Evolutionary conservation across 2,329 filamentous ascomycete species (phyloP).

Genomic region (Cladophialophora psammophila): DNA sequence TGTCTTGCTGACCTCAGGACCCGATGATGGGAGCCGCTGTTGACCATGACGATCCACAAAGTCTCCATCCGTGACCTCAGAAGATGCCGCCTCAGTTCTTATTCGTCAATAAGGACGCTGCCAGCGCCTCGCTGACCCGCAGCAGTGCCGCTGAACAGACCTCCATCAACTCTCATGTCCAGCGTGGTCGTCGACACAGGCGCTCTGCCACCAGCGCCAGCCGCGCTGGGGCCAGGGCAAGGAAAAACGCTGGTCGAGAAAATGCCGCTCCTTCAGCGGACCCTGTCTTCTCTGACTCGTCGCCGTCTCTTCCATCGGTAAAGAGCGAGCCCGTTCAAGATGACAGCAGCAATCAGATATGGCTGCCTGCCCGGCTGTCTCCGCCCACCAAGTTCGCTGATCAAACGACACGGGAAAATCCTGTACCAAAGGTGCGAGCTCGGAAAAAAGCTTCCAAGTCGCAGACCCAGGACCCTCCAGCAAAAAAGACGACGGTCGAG

Average conservation of each 20-base stretch:
- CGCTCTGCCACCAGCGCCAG: conserved; percentile 27
- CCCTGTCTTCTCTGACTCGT: conserved; percentile 7
- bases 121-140: conserved; percentile 33
- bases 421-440: background rate
- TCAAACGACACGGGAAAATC: conserved; percentile 1
- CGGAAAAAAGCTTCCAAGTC: conserved; percentile 1
- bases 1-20: background rate
- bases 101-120: conserved; percentile 39
- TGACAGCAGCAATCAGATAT: conserved; percentile 4
- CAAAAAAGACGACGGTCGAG: background rate
- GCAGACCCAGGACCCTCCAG: background rate
- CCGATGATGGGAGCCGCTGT: conserved; percentile 16
- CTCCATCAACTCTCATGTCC: conserved; percentile 38
- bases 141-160: conserved; percentile 35
- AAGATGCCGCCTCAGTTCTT: conserved; percentile 36
- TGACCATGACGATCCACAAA: conserved; percentile 30
- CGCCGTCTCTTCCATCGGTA: background rate
- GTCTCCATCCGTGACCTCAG: conserved; percentile 14
- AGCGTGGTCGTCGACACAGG: conserved; percentile 34
- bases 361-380: conserved; percentile 15
- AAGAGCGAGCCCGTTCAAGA: conserved; percentile 9
- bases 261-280: conserved; percentile 1
- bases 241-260: conserved; percentile 19
- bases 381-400: conserved; percentile 11
- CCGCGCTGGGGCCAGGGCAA: conserved; percentile 21